Conservation (phyloP, 805 yeast species). For the Clavispora fructus region DNA sequence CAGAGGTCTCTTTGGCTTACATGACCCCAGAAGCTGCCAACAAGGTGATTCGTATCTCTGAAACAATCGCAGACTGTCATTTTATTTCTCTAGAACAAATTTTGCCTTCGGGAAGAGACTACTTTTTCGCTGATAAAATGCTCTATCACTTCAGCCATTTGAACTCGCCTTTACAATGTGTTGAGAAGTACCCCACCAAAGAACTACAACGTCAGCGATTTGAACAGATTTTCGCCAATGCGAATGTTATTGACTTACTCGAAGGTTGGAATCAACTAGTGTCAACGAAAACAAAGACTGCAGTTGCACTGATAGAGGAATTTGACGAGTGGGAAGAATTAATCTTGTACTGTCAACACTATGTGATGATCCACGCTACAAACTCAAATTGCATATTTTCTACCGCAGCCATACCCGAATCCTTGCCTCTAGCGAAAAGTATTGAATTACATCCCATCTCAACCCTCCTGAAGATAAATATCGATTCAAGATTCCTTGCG, state of each 20-base stretch:
- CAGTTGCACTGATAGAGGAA: slow-evolving; percentile 50
- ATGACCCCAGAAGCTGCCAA: slow-evolving; percentile 68
- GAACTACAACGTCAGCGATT: slow-evolving; percentile 50
- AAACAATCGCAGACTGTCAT: slow-evolving; percentile 47
- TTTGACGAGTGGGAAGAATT: slow-evolving; percentile 88
- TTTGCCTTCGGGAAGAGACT: slow-evolving; percentile 55
- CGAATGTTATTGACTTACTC: slow-evolving; percentile 50
- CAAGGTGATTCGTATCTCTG: slow-evolving; percentile 46
- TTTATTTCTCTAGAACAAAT: slow-evolving; percentile 68
- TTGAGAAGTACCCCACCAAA: slow-evolving; percentile 48
- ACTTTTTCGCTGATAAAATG: slow-evolving; percentile 74
- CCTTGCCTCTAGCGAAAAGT: no score
- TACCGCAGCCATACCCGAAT: neutral
- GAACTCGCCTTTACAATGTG: slow-evolving; percentile 65
- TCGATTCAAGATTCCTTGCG: slow-evolving; percentile 42
- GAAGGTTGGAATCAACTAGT: slow-evolving; percentile 53
- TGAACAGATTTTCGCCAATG: slow-evolving; percentile 39
- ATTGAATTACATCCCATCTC: neutral
- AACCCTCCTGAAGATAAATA: neutral
- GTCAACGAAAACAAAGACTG: slow-evolving; percentile 28
- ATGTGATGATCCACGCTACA: slow-evolving; percentile 61
- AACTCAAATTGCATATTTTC: slow-evolving; percentile 19
- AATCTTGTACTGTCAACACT: slow-evolving; percentile 69
- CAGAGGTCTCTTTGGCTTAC: slow-evolving; percentile 80
- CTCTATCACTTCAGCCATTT: slow-evolving; percentile 61